phyloP scores from a whole-genome alignment of 106 monocot species.

The Dioscorea alata region DNA sequence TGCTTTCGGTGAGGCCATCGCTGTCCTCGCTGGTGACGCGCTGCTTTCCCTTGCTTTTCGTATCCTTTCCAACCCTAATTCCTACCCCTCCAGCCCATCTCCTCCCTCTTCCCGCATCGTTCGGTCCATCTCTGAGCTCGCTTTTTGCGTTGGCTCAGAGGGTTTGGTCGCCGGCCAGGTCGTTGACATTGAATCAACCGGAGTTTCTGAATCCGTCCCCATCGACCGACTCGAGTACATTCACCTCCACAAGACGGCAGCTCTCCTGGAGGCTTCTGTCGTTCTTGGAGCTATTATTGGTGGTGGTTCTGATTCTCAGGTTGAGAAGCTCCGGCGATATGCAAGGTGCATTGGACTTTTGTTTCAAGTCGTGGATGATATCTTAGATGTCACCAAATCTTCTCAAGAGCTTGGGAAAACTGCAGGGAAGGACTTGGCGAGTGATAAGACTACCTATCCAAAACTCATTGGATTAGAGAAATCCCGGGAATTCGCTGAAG shows the following conservation, averaged over 20 bases:
- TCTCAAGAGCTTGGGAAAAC: constrained; percentile 82
- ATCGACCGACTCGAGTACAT: constrained; percentile 61
- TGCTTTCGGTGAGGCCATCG: constrained; percentile 51
- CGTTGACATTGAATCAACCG: constrained; percentile 50
- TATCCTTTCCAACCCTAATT: constrained; percentile 18
- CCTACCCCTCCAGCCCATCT: neutral
- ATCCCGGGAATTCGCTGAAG: constrained; percentile 64
- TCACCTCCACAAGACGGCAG: constrained; percentile 85
- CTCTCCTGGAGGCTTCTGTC: constrained; percentile 78
- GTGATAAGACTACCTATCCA: constrained; percentile 82
- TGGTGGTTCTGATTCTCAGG: constrained; percentile 53
- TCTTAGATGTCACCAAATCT: constrained; percentile 69
- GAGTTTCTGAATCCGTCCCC: constrained; percentile 14
- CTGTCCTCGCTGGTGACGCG: constrained; percentile 69
- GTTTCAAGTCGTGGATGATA: constrained; percentile 92
- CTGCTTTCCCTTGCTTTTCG: constrained; percentile 54
- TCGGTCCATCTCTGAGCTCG: constrained; percentile 35
- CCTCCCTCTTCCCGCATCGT: constrained; percentile 17
- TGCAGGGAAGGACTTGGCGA: constrained; percentile 72
- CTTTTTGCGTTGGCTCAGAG: constrained; percentile 34
- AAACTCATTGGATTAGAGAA: constrained; percentile 68
- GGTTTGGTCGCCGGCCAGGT: constrained; percentile 61
- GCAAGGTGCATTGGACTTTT: constrained; percentile 67
- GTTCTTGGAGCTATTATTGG: constrained; percentile 74
- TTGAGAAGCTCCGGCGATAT: constrained; percentile 53